A percentile compares a stretch with the other conserved stretches of the same genome.
Evolutionary conservation across 2,329 filamentous ascomycete genomes (phyloP).

Genomic region (Sarocladiaceae sp.): DNA sequence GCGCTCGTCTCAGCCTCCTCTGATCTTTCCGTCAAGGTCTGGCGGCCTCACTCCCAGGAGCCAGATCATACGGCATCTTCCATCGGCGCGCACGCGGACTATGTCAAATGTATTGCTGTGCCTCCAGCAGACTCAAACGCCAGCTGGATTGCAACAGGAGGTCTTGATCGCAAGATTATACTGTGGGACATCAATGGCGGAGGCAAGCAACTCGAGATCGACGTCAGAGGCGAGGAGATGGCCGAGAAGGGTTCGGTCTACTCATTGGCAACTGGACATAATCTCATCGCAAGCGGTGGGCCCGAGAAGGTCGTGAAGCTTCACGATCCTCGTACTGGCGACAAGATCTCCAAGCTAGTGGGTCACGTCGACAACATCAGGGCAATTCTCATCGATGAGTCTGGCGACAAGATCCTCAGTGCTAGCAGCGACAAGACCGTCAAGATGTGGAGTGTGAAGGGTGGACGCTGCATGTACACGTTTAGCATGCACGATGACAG

Average conservation of each 20-base stretch:
- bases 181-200: slow-evolving; percentile 90
- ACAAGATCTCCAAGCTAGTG: slow-evolving; percentile 91
- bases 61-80: slow-evolving; percentile 53
- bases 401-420: slow-evolving; percentile 87
- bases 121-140: slow-evolving; percentile 56
- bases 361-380: slow-evolving; percentile 94
- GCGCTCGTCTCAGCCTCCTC: slow-evolving; percentile 86
- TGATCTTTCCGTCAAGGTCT: slow-evolving; percentile 90
- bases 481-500: slow-evolving; percentile 99
- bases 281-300: slow-evolving; percentile 84
- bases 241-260: slow-evolving; percentile 94
- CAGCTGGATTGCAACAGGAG: slow-evolving; percentile 90
- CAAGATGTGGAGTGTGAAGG: slow-evolving; percentile 96
- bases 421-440: slow-evolving; percentile 95
- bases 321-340: slow-evolving; percentile 86
- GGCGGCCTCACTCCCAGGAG: slow-evolving; percentile 68
- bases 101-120: slow-evolving; percentile 89
- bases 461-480: slow-evolving; percentile 94
- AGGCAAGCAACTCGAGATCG: slow-evolving; percentile 82
- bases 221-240: slow-evolving; percentile 77
- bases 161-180: slow-evolving; percentile 85
- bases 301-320: slow-evolving; percentile 90
- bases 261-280: slow-evolving; percentile 74
- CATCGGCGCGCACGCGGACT: slow-evolving; percentile 91
- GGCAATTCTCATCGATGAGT: slow-evolving; percentile 82